Base-by-base conservation (phyloP, 106 monocot species). In the Dendrobium nobile region DNA sequence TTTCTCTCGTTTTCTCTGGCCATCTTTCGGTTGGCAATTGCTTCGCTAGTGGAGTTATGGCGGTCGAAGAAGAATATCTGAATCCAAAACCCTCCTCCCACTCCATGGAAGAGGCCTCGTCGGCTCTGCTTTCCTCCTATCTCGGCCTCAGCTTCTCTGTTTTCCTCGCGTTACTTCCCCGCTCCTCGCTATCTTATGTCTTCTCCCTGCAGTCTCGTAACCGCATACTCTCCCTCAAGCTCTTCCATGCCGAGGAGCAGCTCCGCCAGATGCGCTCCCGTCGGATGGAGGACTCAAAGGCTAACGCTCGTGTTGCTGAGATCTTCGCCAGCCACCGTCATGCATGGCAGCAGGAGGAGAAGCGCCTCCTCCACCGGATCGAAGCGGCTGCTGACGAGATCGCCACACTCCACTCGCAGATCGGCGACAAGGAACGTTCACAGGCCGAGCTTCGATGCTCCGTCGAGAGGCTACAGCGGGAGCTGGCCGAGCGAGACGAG, bases 231-330 rank as follows among this genome's bases (percentile, higher is more conserved):
- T 81, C 88, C 43, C 79, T 91, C 76, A 89, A 89, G 85, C 91
- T 95, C 48, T 80, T 93, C 54, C 84, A 88, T 68, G 91, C 95
- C 0, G 95, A 99, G 88, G 98, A 99, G 67, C 86, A 90, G 84
- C 87, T 99, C 51, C 85, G 81, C 31, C 88, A 84, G 80, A 80
- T 98, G 59, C 79, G 89, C 1, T 85, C 89, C 28, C 82, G 93
- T 9, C 80, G 93, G 24, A 83, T 79, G 77, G 98, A 99, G 84
- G 98, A 95, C 84, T 88, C 87, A 45, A 89, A 86, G 77, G 98
- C 98, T 31, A 99, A 99, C 77, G 95, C 98, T 42, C 90, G 95
- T 16, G 95, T 93, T 8, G 95, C 87, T 24, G 98, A 99, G 90
- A 95, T 99, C 84, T 95, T 99, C 83, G 93, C 98, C 47, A 82